phyloP scores from a whole-genome alignment of 345 rosid species.

The Citrus sp. region DNA sequence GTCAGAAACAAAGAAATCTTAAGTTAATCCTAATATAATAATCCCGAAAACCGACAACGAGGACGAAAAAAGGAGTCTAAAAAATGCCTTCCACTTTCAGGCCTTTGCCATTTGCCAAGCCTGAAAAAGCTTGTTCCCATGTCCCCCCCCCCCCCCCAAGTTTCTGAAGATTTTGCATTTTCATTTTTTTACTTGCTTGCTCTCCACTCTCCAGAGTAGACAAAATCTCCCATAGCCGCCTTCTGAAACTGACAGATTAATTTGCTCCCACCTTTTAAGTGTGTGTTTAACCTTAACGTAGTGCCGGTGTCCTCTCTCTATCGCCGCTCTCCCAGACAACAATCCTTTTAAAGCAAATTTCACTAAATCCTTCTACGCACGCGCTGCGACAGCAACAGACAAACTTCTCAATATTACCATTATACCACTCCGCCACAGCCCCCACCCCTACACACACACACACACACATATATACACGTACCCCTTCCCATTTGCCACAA shows the following conservation, averaged over 20 bases:
- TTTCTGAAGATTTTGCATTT: neutral
- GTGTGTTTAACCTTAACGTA: too few relatives aligned
- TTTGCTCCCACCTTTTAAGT: neutral
- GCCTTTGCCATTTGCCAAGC: constrained; percentile 2
- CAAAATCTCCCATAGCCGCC: constrained; percentile 20
- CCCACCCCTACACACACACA: too few relatives aligned
- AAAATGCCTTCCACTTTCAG: neutral
- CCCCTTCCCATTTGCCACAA: neutral
- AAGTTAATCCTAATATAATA: neutral
- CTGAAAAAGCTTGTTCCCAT: constrained; percentile 13
- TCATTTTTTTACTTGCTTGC: neutral
- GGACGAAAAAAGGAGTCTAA: constrained; percentile 25
- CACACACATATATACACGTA: neutral
- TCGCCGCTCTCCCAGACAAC: constrained; percentile 22
- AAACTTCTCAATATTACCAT: constrained; percentile 16
- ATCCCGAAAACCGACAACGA: constrained; percentile 22
- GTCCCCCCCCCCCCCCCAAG: neutral
- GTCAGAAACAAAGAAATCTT: neutral
- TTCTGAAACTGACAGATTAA: constrained; percentile 27
- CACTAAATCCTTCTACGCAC: constrained; percentile 25
- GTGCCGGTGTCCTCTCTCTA: neutral
- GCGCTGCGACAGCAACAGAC: constrained; percentile 50
- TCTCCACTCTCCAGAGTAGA: constrained; percentile 5
- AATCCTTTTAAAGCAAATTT: constrained; percentile 33
- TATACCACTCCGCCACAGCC: neutral